Evolutionary conservation across 2,329 filamentous ascomycete genomes (phyloP), one percentile per base, ranked within the genome.

Genomic region (Blastomyces percursus): DNA sequence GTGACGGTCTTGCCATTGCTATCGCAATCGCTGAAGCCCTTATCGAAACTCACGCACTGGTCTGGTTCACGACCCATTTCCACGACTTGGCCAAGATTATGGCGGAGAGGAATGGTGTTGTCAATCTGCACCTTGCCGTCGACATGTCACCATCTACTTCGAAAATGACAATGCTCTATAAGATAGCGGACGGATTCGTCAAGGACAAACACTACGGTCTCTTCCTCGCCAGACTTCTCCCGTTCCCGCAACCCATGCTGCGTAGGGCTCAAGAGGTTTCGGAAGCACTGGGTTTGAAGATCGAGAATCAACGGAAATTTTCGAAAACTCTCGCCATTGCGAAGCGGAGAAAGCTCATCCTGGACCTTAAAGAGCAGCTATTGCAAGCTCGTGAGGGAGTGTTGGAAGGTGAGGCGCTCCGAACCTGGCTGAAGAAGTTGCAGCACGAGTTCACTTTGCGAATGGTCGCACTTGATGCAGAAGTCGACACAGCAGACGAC

Each of bases 61-160:
- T 96, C 0, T 96, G 91, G 86, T 99, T 99, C 74, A 91, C 88
- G 1, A 97, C 94, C 0, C 95, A 99, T 71, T 99, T 96, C 71
- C 81, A 84, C 44, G 90, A 96, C 65, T 80, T 99, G 2, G 87
- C 91, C 0, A 82, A 82, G 2, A 89, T 93, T 44, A 80, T 96
- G 64, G 80, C 83, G 1, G 86, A 91, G 66, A 84, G 89, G 12
- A 84, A 83, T 19, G 91, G 91, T 0, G 91, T 96, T 0, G 79
- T 92, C 30, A 96, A 90, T 67, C 78, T 96, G 1, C 91, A 96
- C 70, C 82, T 97, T 1, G 82, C 85, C 0, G 89, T 92, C 0
- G 82, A 91, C 51, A 84, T 86, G 55, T 79, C 79, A 0, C 73
- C 77, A 0, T 75, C 82, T 2, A 77, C 81, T 2, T 80, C 84